Evolutionary conservation across 768 basidiomycete genomes (phyloP), one percentile per base, ranked within the genome.

Genomic region (Lactifluus rugatus): DNA sequence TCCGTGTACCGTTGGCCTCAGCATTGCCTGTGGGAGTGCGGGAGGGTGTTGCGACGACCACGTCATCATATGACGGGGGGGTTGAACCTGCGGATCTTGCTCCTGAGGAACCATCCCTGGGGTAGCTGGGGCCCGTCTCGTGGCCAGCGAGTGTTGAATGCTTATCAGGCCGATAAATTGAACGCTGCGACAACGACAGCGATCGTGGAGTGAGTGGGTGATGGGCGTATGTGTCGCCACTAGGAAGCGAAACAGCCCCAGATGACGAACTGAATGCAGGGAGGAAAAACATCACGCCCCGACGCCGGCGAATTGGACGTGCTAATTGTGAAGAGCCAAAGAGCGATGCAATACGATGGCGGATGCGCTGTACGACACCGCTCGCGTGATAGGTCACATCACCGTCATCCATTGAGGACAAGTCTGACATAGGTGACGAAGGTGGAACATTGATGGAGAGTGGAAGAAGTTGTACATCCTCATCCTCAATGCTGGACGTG

Each of bases 231-330:
- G 49, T 32, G 16, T 60, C 59, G n/a, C 52, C 49, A 9, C 36
- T 17, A 13, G 57, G 73, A 61, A 69, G 54, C 51, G 73, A 64
- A 41, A 67, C 54, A 44, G 58, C 64, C 41, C 70, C 70, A 8
- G 68, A 65, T 16, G 80, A 74, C 3, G 85, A 76, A 28, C 59
- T 60, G 68, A 89, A 87, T 60, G 87, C 85, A 23, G 87, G 88
- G 49, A 89, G 76, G 75, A 89, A 89, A 70, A 87, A 89, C 56
- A 89, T 70, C 26, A 87, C 79, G 39, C 84, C 81, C 54, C 81
- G 78, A 61, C 39, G 73, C 67, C 41, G 73, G 70, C 51, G 66
- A 60, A 36, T 68, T 66, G 46, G 73, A 71, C 14, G 36, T 17
- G 69, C 11, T 13, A 47, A 46, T 26, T 26, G 54, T 34, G 61